phyloP scores from a whole-genome alignment of 2,329 filamentous ascomycete genomes.

The Trichothecium sympodiale region DNA sequence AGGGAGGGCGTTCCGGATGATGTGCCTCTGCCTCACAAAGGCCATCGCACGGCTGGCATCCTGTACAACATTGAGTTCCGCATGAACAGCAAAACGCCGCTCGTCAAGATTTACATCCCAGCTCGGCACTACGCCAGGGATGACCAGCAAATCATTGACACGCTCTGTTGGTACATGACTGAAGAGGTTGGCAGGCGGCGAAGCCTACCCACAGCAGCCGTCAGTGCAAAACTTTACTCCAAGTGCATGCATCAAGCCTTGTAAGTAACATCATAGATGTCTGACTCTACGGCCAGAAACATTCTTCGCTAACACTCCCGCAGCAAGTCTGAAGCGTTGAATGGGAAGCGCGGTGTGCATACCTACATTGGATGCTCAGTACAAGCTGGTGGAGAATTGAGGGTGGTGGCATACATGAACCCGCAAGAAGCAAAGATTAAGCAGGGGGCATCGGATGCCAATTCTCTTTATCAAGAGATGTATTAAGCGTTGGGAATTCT shows the following conservation, averaged over 20 bases:
- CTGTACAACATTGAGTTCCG: slow-evolving; percentile 22
- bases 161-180: neutral
- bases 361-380: too few species aligned
- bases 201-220: neutral
- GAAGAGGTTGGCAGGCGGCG: neutral
- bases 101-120: slow-evolving; percentile 21
- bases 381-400: too few species aligned
- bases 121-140: slow-evolving; percentile 18
- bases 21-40: slow-evolving; percentile 7
- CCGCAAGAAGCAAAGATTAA: too few species aligned
- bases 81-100: slow-evolving; percentile 8
- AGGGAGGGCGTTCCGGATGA: slow-evolving; percentile 4
- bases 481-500: too few species aligned
- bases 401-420: too few species aligned
- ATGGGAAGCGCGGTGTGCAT: too few species aligned
- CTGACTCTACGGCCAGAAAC: too few species aligned
- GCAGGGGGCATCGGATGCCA: too few species aligned
- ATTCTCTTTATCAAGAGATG: too few species aligned
- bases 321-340: too few species aligned
- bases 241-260: slow-evolving; percentile 1
- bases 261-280: neutral
- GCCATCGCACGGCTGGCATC: slow-evolving; percentile 21
- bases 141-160: neutral
- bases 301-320: too few species aligned
- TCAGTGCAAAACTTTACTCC: neutral